phyloP scores from a whole-genome alignment of 768 basidiomycete species.

The Obba rivulosa region DNA sequence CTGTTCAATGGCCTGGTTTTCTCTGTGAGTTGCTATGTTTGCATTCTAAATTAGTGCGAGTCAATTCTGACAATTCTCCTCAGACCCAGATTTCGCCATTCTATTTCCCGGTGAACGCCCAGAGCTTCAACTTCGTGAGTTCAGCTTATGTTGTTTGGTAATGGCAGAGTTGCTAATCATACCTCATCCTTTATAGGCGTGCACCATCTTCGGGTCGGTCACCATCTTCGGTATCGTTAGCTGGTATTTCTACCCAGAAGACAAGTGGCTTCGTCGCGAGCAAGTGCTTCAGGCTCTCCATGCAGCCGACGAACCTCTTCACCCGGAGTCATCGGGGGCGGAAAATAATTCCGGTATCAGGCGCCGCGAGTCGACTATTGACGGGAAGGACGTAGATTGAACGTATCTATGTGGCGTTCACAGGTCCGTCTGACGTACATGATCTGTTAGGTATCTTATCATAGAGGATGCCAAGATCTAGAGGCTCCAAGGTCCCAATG shows the following conservation, averaged over 20 bases:
- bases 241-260: conserved; percentile 76
- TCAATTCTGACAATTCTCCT: background rate
- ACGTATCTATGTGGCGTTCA: too few relatives aligned
- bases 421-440: too few relatives aligned
- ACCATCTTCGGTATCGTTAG: conserved; percentile 72
- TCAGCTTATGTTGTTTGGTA: background rate
- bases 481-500: too few relatives aligned
- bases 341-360: background rate
- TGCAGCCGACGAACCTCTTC: conserved; percentile 22
- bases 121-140: conserved; percentile 83
- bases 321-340: background rate
- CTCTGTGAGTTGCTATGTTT: conserved; percentile 41
- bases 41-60: background rate
- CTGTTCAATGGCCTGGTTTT: conserved; percentile 75
- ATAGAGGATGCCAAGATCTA: too few relatives aligned
- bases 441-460: too few relatives aligned
- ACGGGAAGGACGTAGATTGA: too few relatives aligned
- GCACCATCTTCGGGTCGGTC: conserved; percentile 73
- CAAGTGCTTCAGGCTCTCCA: conserved; percentile 48
- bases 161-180: background rate
- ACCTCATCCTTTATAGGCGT: conserved; percentile 38
- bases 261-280: conserved; percentile 73
- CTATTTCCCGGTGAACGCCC: conserved; percentile 72
- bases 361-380: too few relatives aligned
- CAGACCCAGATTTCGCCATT: conserved; percentile 85